Evolutionary conservation across 1,284 basidiomycete species (phyloP).

Genomic region (Cryptococcus jaspeensis): DNA sequence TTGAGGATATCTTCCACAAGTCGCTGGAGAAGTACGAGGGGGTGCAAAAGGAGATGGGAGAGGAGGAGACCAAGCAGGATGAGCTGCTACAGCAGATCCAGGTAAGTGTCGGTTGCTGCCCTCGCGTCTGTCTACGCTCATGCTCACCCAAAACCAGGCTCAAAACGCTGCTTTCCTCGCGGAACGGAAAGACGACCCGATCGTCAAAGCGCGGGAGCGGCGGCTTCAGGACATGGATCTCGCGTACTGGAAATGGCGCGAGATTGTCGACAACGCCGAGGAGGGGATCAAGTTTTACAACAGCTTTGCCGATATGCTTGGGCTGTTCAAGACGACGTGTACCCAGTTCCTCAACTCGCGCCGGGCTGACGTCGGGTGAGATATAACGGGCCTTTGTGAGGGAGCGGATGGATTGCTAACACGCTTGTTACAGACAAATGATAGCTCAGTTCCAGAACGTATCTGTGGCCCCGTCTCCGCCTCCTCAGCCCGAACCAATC

Average conservation of each 20-base stretch:
- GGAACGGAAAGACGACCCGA: conserved; percentile 73
- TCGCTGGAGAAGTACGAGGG: conserved; percentile 79
- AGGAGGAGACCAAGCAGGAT: conserved; percentile 63
- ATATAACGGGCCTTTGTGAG: neutral
- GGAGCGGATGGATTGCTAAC: conserved; percentile 2
- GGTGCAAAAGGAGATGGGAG: conserved; percentile 65
- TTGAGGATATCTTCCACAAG: conserved; percentile 75
- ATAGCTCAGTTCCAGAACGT: conserved; percentile 22
- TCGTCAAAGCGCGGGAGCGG: conserved; percentile 77
- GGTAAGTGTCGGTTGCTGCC: conserved; percentile 55
- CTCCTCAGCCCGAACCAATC: conserved; percentile 6
- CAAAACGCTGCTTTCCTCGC: conserved; percentile 74
- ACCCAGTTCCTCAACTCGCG: conserved; percentile 70
- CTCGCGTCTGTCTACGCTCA: neutral
- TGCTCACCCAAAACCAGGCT: conserved; percentile 53
- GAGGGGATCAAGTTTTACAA: conserved; percentile 93
- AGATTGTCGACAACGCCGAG: conserved; percentile 78
- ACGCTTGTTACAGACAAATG: conserved; percentile 13
- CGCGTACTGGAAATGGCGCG: conserved; percentile 84
- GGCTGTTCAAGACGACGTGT: conserved; percentile 72
- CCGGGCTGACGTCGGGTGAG: conserved; percentile 57
- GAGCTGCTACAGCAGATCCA: conserved; percentile 66
- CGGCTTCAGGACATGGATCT: conserved; percentile 83
- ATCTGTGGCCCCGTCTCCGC: conserved; percentile 13
- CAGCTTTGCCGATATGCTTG: conserved; percentile 67